Conservation (phyloP, 2,329 filamentous ascomycete species). For the Colletotrichum salicis region DNA sequence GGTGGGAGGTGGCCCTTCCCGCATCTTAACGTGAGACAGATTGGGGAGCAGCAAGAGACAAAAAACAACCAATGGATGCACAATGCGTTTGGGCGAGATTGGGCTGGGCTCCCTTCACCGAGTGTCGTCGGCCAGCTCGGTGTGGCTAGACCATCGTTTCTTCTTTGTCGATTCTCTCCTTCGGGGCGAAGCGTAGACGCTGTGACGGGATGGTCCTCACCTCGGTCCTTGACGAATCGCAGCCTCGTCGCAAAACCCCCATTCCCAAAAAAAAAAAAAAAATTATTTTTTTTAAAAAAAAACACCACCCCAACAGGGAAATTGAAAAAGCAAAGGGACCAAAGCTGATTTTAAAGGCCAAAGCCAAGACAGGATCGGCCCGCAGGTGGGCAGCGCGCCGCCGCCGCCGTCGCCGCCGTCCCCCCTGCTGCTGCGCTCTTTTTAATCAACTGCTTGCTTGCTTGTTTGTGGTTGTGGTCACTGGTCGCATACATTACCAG, state of each 20-base stretch:
- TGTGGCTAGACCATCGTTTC: slow-evolving; percentile 9
- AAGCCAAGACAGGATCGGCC: slow-evolving; percentile 34
- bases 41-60: background rate
- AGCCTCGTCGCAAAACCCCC: background rate
- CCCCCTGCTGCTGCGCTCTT: background rate
- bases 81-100: background rate
- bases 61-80: background rate
- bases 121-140: slow-evolving; percentile 17
- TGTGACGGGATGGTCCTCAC: background rate
- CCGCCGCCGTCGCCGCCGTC: too few relatives aligned
- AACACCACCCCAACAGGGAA: background rate
- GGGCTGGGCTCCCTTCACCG: slow-evolving; percentile 5
- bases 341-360: slow-evolving; percentile 2
- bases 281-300: background rate
- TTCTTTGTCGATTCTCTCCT: background rate
- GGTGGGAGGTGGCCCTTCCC: background rate
- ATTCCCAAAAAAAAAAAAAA: background rate
- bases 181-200: background rate
- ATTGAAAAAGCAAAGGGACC: slow-evolving; percentile 10
- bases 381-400: slow-evolving; percentile 9
- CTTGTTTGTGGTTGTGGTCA: background rate
- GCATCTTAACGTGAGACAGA: background rate
- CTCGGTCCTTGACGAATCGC: slow-evolving; percentile 14
- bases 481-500: slow-evolving; percentile 25
- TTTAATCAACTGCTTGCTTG: background rate